Percentiles rank a stretch among this genome's conserved stretches.
Evolutionary conservation across 768 basidiomycete genomes (phyloP).

Genomic region (Pulveroboletus sp.): DNA sequence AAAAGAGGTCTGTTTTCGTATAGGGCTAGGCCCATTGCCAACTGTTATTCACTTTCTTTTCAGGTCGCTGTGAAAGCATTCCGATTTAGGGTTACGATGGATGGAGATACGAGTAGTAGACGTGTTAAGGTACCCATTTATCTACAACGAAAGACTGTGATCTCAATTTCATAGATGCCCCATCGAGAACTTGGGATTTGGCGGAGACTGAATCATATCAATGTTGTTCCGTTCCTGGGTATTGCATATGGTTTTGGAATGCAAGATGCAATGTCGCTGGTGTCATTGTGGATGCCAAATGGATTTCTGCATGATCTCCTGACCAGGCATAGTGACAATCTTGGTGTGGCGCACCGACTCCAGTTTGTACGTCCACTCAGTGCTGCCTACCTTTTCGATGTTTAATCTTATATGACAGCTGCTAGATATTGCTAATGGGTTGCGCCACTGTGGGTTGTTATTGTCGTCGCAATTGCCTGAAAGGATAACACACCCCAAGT

Average conservation of each 20-base stretch:
- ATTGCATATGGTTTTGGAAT: slow-evolving; percentile 20
- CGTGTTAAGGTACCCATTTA: not conserved
- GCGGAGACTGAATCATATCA: slow-evolving; percentile 21
- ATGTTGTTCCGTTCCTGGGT: slow-evolving; percentile 24
- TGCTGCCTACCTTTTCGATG: slow-evolving; percentile 6
- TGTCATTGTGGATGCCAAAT: slow-evolving; percentile 31
- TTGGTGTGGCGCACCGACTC: slow-evolving; percentile 3
- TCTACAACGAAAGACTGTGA: not conserved
- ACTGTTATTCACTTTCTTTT: not conserved
- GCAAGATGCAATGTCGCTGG: slow-evolving; percentile 19
- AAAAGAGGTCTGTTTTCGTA: not conserved
- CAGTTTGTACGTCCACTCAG: slow-evolving; percentile 11
- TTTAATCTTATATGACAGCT: slow-evolving; percentile 19
- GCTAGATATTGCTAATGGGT: slow-evolving; percentile 9
- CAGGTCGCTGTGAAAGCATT: slow-evolving; percentile 26
- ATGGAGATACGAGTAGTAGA: not conserved
- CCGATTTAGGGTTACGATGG: slow-evolving; percentile 2
- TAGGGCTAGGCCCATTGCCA: not conserved
- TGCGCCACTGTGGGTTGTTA: slow-evolving; percentile 8
- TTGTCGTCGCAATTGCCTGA: not conserved
- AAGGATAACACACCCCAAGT: not conserved
- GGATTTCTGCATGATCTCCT: slow-evolving; percentile 19
- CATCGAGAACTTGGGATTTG: slow-evolving; percentile 29
- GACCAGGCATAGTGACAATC: not conserved
- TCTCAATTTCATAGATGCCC: slow-evolving; percentile 8